Base-by-base conservation (phyloP, 2,329 filamentous ascomycete species). In the Xylaria arbuscula region DNA sequence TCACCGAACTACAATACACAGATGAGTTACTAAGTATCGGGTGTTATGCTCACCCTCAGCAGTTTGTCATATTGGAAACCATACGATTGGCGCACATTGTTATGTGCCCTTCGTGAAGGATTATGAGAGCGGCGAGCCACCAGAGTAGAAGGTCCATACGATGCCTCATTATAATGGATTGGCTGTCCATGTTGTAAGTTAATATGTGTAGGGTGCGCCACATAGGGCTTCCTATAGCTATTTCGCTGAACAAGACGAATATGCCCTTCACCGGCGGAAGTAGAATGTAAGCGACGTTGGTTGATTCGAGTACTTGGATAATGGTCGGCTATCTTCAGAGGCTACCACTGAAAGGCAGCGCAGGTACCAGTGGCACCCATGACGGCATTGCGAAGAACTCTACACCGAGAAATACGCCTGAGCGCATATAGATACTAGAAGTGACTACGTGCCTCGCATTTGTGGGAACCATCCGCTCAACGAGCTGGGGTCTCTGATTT, bases 361-460 rank as follows among this genome's bases (percentile, higher is more conserved):
- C 53, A 48, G 22, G 38, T 42, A 32, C 42, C 42, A 10, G 24
- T 34, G 28, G 17, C 54, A 66, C 59, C 61, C 42, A 68, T 68
- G 65, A 70, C 66, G 68, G 66, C 62, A 70, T 70, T 24, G 40
- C 24, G 22, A 68, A 38, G 22, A 57, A 50, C 54, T 28, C 19
- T 42, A 38, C 40, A 40, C 47, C 48, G 58, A 58, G 45, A 24
- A 55, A 63, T 36, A 50, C 45, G 19, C 48, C 17, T 50, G 48
- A 42, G 47, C 64, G 58, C 59, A 22, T 66, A 53, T 19, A 66
- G 63, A 62, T 66, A 59, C 58, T 63, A 10, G 55, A 63, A 69
- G 61, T 54, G 48, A 59, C 55, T 51, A 32, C 50, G 45, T 67
- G 56, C 64, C 42, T 63, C 55, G 22, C 59, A 8, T 61, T 50